Evolutionary conservation across 164 flowering plant genomes (phyloP), one percentile per base, ranked within the genome.

Genomic region (Sextonia rubra): DNA sequence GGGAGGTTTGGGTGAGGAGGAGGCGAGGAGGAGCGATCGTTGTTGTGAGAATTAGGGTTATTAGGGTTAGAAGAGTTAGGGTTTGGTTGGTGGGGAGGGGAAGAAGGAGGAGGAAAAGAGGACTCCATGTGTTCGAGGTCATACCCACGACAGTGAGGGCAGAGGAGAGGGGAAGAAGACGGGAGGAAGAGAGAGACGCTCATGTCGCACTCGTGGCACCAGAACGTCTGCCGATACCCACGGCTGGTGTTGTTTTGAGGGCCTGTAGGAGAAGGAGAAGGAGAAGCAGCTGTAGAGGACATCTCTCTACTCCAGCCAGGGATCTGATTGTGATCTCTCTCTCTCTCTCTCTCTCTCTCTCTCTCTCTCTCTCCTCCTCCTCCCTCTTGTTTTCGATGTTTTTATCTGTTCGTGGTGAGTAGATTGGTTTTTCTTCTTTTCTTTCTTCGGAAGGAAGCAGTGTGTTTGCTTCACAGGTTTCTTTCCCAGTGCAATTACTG

Each of bases 191-290:
- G 80, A 26, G 80, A 73, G 72, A 88, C 83, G 80, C 88, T 83
- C 88, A 86, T 85, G 81, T 86, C 90, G 73, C 95, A 90, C 64
- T 79, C 82, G 82, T 90, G 87, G 68, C 95, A 90, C 92, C 92
- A 90, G 80, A 79, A 88, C 60, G 44, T 22, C 29, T 61, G 29
- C 58, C 27, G 25, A 27, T 48, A 8, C 18, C 71, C 1, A 24
- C 66, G n/a, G 26, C 11, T n/a, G 65, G 17, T 44, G 56, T 11
- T 22, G 12, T 61, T 61, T 24, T 12, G 12, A 22, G 29, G 64
- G 22, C 22, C 12, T 52, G 67, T 7, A 3, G 64, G 64, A 62
- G 64, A 62, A 12, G 29, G 64, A 18, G 58, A 52, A 18, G 65
- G 15, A 37, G 69, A 15, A 22, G 71, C 61, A 69, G 71, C 64